Evolutionary conservation across 108 stramenopile genomes (phyloP).

Genomic region (Phaeodactylum tricornutum): DNA sequence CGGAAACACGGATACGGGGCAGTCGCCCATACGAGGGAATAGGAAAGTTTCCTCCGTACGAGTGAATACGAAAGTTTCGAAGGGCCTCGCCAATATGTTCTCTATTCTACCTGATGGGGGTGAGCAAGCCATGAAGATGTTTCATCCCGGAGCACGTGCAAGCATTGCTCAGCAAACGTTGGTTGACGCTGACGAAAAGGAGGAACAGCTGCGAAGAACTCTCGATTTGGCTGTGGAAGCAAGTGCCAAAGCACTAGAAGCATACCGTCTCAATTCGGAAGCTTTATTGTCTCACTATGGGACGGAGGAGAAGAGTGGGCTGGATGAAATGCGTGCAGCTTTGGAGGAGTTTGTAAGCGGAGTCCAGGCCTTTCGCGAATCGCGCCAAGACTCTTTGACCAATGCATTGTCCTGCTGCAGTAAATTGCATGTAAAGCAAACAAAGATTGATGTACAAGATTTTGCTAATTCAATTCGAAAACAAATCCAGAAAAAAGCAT

Average conservation of each 20-base stretch:
- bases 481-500: no score
- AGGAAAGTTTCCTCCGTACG: not conserved
- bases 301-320: slow-evolving; percentile 30
- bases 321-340: slow-evolving; percentile 24
- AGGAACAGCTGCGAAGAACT: slow-evolving; percentile 32
- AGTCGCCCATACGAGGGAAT: not conserved
- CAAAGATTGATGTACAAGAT: no score
- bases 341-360: slow-evolving; percentile 3
- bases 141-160: slow-evolving; percentile 38
- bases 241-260: slow-evolving; percentile 20
- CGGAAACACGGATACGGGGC: not conserved
- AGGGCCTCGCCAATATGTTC: slow-evolving; percentile 51
- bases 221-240: slow-evolving; percentile 27
- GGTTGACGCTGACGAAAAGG: slow-evolving; percentile 45
- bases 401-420: no score
- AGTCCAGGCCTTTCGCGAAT: no score
- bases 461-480: no score
- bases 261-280: slow-evolving; percentile 32
- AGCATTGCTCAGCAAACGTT: slow-evolving; percentile 34
- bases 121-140: slow-evolving; percentile 65
- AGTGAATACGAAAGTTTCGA: slow-evolving; percentile 20
- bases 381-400: no score
- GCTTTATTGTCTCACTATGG: slow-evolving; percentile 24
- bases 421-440: no score
- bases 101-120: slow-evolving; percentile 45